Conservation (phyloP, 2,329 filamentous ascomycete species). For the Lachnellula subtilissima region DNA sequence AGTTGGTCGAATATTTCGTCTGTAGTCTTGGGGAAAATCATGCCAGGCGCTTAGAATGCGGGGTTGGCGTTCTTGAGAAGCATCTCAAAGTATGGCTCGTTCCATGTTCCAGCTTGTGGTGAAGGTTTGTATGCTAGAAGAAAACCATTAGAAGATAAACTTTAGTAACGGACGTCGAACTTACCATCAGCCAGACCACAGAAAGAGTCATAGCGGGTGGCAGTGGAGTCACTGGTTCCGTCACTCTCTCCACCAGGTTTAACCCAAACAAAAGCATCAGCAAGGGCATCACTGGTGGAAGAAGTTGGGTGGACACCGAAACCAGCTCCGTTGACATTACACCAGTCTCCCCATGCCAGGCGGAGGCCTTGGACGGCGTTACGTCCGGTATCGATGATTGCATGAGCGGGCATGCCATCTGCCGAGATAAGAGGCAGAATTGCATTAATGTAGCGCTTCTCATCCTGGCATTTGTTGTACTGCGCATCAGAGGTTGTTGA, state of each 20-base stretch:
- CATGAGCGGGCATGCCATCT: conserved; percentile 33
- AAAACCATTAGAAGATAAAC: not conserved
- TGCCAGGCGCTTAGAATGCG: conserved; percentile 8
- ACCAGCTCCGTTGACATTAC: conserved; percentile 33
- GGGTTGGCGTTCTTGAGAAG: conserved; percentile 37
- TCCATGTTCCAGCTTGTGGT: conserved; percentile 40
- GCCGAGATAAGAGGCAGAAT: conserved; percentile 34
- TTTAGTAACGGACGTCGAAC: conserved; percentile 46
- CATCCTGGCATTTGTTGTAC: conserved; percentile 45
- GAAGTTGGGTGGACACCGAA: conserved; percentile 31
- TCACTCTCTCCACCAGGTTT: conserved; percentile 33
- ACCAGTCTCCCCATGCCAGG: conserved; percentile 43
- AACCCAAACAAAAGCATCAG: conserved; percentile 33
- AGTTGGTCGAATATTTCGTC: not conserved
- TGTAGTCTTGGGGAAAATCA: not conserved
- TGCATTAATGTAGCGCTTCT: conserved; percentile 36
- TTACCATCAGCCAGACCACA: conserved; percentile 46
- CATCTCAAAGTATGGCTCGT: conserved; percentile 42
- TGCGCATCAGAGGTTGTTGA: conserved; percentile 38
- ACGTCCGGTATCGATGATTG: conserved; percentile 50
- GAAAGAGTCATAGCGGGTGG: conserved; percentile 44
- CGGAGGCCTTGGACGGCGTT: conserved; percentile 41
- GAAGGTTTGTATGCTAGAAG: conserved; percentile 34
- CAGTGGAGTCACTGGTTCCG: conserved; percentile 27
- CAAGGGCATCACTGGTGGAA: conserved; percentile 21